phyloP scores from a whole-genome alignment of 495 filamentous ascomycete genomes.

The Lophiotrema nucula region DNA sequence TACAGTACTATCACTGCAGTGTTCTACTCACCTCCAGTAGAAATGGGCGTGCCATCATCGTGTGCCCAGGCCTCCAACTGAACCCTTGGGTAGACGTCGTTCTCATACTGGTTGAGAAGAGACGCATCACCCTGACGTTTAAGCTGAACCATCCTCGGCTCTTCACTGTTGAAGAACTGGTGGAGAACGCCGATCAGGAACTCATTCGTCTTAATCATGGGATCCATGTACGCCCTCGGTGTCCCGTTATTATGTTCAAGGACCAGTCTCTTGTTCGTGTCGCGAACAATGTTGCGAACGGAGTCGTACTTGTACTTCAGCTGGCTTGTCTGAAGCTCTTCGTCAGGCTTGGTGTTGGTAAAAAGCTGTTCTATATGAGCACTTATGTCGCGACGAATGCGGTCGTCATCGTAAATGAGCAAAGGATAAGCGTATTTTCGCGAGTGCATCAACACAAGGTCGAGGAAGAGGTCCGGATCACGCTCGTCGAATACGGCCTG shows the following conservation, averaged over 20 bases:
- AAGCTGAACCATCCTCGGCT: conserved; percentile 9
- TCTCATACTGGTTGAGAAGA: conserved; percentile 5
- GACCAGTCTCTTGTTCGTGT: conserved; percentile 5
- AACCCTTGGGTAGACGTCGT: background rate
- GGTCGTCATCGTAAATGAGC: conserved; percentile 31
- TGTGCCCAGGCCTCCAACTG: conserved; percentile 7
- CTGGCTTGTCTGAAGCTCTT: background rate
- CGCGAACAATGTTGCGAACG: conserved; percentile 6
- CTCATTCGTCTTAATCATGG: conserved; percentile 12
- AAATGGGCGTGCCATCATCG: conserved; percentile 23
- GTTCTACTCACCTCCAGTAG: conserved; percentile 19
- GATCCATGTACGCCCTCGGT: conserved; percentile 22
- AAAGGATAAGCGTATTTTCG: conserved; percentile 8
- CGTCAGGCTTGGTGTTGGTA: conserved; percentile 1
- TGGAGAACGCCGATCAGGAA: conserved; percentile 7
- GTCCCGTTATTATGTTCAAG: conserved; percentile 15
- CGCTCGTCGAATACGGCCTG: conserved; percentile 8
- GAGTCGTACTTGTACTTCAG: conserved; percentile 7
- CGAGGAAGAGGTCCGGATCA: conserved; percentile 20
- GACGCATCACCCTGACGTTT: conserved; percentile 2
- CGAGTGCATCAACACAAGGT: conserved; percentile 5
- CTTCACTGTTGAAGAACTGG: conserved; percentile 1
- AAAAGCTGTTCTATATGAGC: conserved; percentile 18
- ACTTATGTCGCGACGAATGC: conserved; percentile 6
- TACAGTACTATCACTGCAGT: too few relatives aligned